Base-by-base conservation (phyloP, 176 grass and related monocot genomes). In the Phragmites australis region DNA sequence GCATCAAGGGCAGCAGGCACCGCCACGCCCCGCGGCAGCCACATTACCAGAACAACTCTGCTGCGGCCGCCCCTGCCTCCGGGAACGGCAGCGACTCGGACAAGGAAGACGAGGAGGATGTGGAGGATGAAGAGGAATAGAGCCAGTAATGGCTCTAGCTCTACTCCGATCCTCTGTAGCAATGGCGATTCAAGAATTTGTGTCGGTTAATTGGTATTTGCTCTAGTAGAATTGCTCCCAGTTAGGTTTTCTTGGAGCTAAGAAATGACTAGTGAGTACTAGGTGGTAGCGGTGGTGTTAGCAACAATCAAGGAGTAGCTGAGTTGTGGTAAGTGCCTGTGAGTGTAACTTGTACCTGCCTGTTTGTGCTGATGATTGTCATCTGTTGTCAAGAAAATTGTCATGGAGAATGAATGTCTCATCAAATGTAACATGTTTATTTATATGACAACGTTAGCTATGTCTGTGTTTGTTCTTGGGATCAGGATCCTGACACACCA, bases 61-160 rank as follows among this genome's bases (percentile, higher is more conserved):
- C 3, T 0, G 18, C 6, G 0, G 68, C 68, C 0, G 17, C 74
- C 10, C 5, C 65, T 5, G 67, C n/a, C 29, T 30, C 42, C 0
- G 45, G 69, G 10, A 75, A 61, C 17, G 77, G 54, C 78, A 81
- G 82, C 9, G 82, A 85, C 2, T 57, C 77, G 0, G 82, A 81
- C 17, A 84, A 89, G 18, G 82, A 89, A 64, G 82, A 75, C 0
- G 77, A 85, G 10, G 85, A 87, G 3, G 77, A 84, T 27, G 40
- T 60, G 8, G 82, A 89, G 39, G 87, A 81, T 0, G 87, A 85
- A 12, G 87, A 89, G 21, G 87, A 89, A 55, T 82, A 85, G 55
- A 89, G 82, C 82, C 87, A 89, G 82, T 85, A 31, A 81, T 14
- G 15, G 19, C 18, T 21, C 22, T 6, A 2, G 19, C 18, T 21